Evolutionary conservation across 2,329 filamentous ascomycete genomes (phyloP).

Genomic region (Coniochaeta sp.): DNA sequence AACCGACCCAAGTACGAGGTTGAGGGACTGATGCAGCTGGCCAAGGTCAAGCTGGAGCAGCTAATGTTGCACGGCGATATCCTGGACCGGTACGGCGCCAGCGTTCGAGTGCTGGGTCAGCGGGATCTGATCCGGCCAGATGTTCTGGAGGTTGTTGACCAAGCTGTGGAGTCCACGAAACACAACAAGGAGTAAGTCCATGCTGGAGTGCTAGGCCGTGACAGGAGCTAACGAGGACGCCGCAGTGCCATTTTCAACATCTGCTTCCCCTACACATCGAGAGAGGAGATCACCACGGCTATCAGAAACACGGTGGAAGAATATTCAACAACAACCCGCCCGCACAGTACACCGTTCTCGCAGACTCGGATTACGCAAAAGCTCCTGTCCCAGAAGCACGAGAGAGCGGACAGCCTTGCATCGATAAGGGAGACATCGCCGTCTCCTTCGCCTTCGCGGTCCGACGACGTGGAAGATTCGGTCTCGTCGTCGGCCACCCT

Average conservation of each 20-base stretch:
- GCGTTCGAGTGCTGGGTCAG: constrained; percentile 78
- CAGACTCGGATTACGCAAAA: constrained; percentile 82
- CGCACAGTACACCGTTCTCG: constrained; percentile 68
- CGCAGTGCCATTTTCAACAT: constrained; percentile 67
- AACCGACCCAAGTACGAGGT: constrained; percentile 96
- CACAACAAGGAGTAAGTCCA: constrained; percentile 66
- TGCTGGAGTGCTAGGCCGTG: not conserved
- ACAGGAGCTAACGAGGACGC: not conserved
- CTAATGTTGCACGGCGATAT: constrained; percentile 89
- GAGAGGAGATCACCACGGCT: constrained; percentile 89
- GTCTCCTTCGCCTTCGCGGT: constrained; percentile 32
- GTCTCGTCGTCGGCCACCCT: constrained; percentile 56
- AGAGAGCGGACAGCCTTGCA: constrained; percentile 36
- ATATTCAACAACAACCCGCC: constrained; percentile 66
- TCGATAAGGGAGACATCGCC: constrained; percentile 43
- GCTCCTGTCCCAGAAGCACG: constrained; percentile 62
- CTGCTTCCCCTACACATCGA: constrained; percentile 94
- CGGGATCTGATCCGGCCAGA: constrained; percentile 77
- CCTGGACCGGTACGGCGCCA: constrained; percentile 85
- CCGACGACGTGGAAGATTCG: constrained; percentile 43
- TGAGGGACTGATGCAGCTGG: constrained; percentile 94
- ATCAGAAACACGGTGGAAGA: constrained; percentile 83
- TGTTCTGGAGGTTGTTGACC: constrained; percentile 81
- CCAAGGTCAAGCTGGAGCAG: constrained; percentile 89
- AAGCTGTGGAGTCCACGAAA: constrained; percentile 77